A percentile compares a stretch with the other conserved stretches of the same genome.
phyloP scores from a whole-genome alignment of 371 early-diverging fungal species.

The Cokeromyces recurvatus region DNA sequence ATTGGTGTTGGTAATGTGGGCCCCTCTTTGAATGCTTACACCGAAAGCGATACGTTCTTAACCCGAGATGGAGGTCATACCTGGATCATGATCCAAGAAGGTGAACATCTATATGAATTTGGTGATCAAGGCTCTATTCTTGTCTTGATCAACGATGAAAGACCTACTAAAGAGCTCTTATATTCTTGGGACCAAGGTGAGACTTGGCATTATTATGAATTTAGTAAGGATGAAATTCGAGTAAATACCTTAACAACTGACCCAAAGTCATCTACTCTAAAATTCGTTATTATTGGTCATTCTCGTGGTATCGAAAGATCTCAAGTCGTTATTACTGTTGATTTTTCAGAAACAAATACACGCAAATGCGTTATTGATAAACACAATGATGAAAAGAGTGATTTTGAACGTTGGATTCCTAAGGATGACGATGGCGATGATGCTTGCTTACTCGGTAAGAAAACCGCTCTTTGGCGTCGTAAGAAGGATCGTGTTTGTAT shows the following conservation, averaged over 20 bases:
- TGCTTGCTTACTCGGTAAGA: constrained; percentile 39
- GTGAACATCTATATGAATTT: constrained; percentile 67
- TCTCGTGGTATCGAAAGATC: constrained; percentile 18
- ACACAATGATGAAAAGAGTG: constrained; percentile 52
- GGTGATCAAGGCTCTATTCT: constrained; percentile 80
- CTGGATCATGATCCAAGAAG: constrained; percentile 62
- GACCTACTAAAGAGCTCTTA: constrained; percentile 64
- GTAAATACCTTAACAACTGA: constrained; percentile 56
- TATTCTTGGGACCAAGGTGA: constrained; percentile 68
- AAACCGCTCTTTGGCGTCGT: constrained; percentile 70
- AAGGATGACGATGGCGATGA: constrained; percentile 52
- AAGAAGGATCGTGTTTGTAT: constrained; percentile 71
- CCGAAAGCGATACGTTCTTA: constrained; percentile 68
- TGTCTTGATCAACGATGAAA: constrained; percentile 64
- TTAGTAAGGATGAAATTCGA: constrained; percentile 41
- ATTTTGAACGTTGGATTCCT: constrained; percentile 78
- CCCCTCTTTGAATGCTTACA: constrained; percentile 50
- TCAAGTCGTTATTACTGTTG: constrained; percentile 38
- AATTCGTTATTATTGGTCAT: constrained; percentile 54
- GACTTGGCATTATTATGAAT: constrained; percentile 55
- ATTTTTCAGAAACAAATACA: constrained; percentile 32
- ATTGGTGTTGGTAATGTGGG: constrained; percentile 93
- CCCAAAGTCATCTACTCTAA: constrained; percentile 51
- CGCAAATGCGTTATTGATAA: constrained; percentile 51
- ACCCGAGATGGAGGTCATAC: constrained; percentile 80